phyloP scores from a whole-genome alignment of 345 rosid genomes.

The Bretschneidera sinensis region DNA sequence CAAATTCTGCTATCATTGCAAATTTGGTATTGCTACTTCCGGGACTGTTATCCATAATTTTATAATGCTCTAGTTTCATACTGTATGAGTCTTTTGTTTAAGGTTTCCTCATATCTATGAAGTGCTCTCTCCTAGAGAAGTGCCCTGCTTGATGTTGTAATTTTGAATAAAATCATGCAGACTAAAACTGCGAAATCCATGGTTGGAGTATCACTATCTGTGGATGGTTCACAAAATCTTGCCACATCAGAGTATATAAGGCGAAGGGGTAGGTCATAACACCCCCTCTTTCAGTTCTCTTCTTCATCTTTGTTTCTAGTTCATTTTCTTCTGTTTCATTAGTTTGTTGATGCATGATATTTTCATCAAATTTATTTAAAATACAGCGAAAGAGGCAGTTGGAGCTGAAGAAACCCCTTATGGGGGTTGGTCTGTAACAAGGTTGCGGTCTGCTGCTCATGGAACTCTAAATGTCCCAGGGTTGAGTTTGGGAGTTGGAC shows the following conservation, averaged over 20 bases:
- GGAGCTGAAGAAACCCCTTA: constrained; percentile 91
- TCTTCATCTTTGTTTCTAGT: constrained; percentile 7
- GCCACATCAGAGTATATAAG: constrained; percentile 65
- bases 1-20: constrained; percentile 67
- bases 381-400: constrained; percentile 81
- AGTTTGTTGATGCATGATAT: neutral
- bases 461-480: constrained; percentile 86
- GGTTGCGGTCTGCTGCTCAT: constrained; percentile 90
- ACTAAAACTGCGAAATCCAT: constrained; percentile 84
- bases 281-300: neutral
- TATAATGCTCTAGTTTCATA: neutral
- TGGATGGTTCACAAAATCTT: constrained; percentile 66
- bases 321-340: constrained; percentile 1
- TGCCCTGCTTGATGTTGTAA: constrained; percentile 7
- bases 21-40: constrained; percentile 52
- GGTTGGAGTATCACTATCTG: constrained; percentile 68
- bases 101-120: constrained; percentile 1
- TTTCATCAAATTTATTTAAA: constrained; percentile 9
- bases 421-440: constrained; percentile 89
- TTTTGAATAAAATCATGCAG: constrained; percentile 35
- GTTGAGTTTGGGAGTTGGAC: constrained; percentile 77
- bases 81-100: neutral
- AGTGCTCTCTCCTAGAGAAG: constrained; percentile 1
- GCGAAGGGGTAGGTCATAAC: constrained; percentile 64
- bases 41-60: constrained; percentile 1